Conservation (phyloP, 1,284 basidiomycete genomes). For the Cryptococcus maquisensis region DNA sequence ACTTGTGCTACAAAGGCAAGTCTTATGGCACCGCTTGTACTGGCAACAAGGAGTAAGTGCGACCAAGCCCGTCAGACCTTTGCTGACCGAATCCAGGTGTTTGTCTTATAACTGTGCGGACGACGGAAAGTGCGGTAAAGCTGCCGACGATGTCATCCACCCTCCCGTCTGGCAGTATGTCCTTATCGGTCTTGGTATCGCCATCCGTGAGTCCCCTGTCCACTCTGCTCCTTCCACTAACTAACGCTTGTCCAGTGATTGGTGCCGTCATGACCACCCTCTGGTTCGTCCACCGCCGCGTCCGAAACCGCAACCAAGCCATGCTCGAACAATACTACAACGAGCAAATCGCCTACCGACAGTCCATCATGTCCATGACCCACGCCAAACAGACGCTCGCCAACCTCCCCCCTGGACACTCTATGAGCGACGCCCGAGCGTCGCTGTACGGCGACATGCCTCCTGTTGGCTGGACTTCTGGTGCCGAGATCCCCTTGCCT, state of each 20-base stretch:
- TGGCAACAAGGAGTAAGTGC: constrained; percentile 72
- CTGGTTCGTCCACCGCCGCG: constrained; percentile 65
- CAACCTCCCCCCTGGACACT: constrained; percentile 28
- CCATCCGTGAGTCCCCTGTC: constrained; percentile 55
- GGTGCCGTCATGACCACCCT: constrained; percentile 62
- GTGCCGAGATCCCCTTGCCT: constrained; percentile 21
- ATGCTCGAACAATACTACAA: constrained; percentile 80
- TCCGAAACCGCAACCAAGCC: constrained; percentile 68
- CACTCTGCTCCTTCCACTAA: too few relatives aligned
- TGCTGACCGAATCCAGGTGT: constrained; percentile 54
- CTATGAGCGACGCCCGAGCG: constrained; percentile 23
- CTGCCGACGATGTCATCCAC: constrained; percentile 61
- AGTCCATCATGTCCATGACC: constrained; percentile 49
- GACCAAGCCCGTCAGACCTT: neutral
- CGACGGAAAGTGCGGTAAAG: constrained; percentile 58
- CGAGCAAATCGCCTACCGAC: constrained; percentile 60
- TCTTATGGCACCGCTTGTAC: constrained; percentile 58
- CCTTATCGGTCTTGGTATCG: constrained; percentile 66
- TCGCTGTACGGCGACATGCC: constrained; percentile 20
- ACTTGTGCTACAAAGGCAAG: constrained; percentile 62
- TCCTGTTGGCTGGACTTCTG: constrained; percentile 13
- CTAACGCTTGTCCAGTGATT: constrained; percentile 55
- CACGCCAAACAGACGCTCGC: constrained; percentile 46
- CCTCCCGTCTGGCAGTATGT: constrained; percentile 67
- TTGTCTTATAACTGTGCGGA: constrained; percentile 68